Evolutionary conservation across 352 stramenopile species (phyloP).

Genomic region (Pythium sp.): DNA sequence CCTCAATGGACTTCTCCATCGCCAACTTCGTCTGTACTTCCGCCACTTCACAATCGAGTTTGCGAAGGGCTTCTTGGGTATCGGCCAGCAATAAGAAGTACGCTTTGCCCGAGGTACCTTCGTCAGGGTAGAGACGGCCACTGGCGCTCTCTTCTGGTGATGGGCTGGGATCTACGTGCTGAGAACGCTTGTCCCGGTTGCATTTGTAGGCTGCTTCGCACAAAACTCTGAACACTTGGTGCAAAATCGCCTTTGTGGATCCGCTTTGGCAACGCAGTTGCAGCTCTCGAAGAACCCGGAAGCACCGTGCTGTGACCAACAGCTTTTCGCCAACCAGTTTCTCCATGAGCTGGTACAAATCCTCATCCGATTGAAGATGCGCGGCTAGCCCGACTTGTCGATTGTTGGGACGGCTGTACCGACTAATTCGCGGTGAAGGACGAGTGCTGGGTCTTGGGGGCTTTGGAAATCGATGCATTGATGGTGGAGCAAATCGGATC

Average conservation of each 20-base stretch:
- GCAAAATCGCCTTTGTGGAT: constrained; percentile 29
- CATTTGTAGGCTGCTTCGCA: constrained; percentile 20
- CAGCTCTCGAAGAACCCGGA: constrained; percentile 29
- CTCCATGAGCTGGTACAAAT: constrained; percentile 72
- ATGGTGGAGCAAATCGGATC: constrained; percentile 30
- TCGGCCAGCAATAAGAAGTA: constrained; percentile 29
- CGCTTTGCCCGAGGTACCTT: constrained; percentile 2
- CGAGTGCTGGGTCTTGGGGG: background rate
- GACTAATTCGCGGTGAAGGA: background rate
- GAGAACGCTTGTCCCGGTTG: too few relatives aligned
- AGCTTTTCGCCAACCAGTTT: constrained; percentile 13
- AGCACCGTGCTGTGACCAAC: constrained; percentile 27
- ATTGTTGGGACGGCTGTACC: constrained; percentile 3
- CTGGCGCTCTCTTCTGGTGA: background rate
- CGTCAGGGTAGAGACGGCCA: background rate
- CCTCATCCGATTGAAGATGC: background rate
- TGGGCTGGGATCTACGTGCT: background rate
- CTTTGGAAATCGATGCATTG: constrained; percentile 7
- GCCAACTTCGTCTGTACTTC: constrained; percentile 29
- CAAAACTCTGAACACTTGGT: constrained; percentile 22
- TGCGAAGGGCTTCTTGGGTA: constrained; percentile 18
- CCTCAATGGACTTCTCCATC: constrained; percentile 47
- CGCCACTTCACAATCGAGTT: constrained; percentile 12
- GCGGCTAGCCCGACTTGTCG: background rate
- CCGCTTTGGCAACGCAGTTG: constrained; percentile 20